These are phyloP conservation scores for Mortierella sp. DNA, from an alignment of 371 early-diverging fungal species.

Conservation along the genomic window DNA sequence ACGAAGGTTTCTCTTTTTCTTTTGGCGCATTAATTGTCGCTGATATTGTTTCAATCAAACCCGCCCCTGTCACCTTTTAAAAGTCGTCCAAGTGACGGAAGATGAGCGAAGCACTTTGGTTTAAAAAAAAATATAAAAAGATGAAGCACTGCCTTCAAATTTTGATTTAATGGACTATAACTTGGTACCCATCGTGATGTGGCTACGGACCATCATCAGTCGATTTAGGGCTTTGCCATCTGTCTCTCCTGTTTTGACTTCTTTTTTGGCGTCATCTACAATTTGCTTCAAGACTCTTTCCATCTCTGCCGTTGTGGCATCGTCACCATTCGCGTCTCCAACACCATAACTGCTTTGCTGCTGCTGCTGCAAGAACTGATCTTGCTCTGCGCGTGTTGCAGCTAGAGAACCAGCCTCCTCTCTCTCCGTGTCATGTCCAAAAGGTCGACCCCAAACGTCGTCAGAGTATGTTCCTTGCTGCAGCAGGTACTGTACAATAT, in stretches of 20 bases:
- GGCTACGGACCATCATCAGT: conserved; percentile 39
- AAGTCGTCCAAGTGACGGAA: no score
- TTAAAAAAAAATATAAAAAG: background rate
- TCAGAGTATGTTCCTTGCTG: conserved; percentile 46
- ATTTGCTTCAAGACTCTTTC: conserved; percentile 45
- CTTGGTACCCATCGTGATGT: conserved; percentile 43
- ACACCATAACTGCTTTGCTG: background rate
- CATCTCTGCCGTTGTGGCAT: conserved; percentile 46
- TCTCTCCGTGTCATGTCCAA: conserved; percentile 23
- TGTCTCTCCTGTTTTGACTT: conserved; percentile 38
- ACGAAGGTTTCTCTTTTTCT: no score
- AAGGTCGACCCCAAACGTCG: conserved; percentile 39
- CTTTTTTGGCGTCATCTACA: conserved; percentile 36
- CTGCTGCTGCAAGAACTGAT: conserved; percentile 26
- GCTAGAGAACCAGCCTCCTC: conserved; percentile 35
- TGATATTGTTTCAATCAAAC: no score
- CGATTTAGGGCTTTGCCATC: conserved; percentile 37
- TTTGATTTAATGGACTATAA: conserved; percentile 11
- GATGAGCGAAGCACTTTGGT: no score
- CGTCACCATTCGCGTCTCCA: background rate
- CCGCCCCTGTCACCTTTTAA: no score
- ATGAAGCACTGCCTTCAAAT: background rate
- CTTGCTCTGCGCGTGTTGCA: conserved; percentile 33
- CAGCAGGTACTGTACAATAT: conserved; percentile 44
- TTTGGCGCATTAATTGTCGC: no score